These are phyloP conservation scores for Oryza punctata DNA, from an alignment of 176 grass and related monocot genomes.

Conservation along the genomic window DNA sequence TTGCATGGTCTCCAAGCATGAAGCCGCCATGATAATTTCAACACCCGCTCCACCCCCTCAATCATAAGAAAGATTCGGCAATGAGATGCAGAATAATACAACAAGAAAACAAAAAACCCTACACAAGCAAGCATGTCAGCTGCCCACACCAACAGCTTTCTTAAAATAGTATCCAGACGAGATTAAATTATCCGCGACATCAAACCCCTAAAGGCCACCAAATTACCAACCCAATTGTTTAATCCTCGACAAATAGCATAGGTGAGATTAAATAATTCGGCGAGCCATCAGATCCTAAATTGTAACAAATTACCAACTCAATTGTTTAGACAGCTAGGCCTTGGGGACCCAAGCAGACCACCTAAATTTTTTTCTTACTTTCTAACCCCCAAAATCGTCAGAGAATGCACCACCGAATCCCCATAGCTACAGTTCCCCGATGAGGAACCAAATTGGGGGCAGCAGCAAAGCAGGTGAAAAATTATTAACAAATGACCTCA, in stretches of 20 bases:
- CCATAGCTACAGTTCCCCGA: slow-evolving; percentile 5
- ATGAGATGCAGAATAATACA: neutral
- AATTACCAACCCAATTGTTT: slow-evolving; percentile 50
- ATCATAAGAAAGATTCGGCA: slow-evolving; percentile 25
- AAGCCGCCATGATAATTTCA: neutral
- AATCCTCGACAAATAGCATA: slow-evolving; percentile 12
- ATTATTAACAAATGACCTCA: slow-evolving; percentile 37
- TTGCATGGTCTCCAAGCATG: neutral
- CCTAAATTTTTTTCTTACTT: neutral
- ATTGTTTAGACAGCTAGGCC: slow-evolving; percentile 34
- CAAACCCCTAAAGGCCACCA: slow-evolving; percentile 24
- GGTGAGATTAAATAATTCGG: neutral
- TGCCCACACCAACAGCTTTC: slow-evolving; percentile 27
- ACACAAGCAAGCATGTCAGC: neutral
- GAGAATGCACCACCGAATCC: neutral
- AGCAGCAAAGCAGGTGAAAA: neutral
- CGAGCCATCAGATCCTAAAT: slow-evolving; percentile 17
- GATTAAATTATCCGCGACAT: slow-evolving; percentile 34
- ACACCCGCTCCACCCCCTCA: neutral
- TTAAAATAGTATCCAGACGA: slow-evolving; percentile 17
- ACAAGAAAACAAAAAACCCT: slow-evolving; percentile 35
- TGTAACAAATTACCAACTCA: slow-evolving; percentile 37
- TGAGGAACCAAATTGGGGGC: slow-evolving; percentile 24
- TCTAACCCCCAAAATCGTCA: neutral
- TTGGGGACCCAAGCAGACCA: slow-evolving; percentile 18